Conservation (phyloP, 495 filamentous ascomycete genomes). For the Neurospora discreta region DNA sequence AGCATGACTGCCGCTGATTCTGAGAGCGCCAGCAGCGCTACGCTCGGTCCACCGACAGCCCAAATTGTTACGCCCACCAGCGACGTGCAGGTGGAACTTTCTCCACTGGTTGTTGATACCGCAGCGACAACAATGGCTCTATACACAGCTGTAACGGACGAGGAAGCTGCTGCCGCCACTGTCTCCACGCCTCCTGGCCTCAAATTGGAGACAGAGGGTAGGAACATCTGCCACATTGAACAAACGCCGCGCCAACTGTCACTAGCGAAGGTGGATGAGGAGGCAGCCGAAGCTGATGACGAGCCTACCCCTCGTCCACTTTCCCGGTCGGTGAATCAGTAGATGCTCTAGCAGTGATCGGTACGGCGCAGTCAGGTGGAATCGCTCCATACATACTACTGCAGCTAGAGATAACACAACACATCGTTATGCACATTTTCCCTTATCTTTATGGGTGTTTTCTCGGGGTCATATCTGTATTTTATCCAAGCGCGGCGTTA, state of each 20-base stretch:
- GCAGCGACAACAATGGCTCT: not conserved
- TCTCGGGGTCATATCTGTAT: not conserved
- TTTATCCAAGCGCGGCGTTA: slow-evolving; percentile 16
- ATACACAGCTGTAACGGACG: slow-evolving; percentile 1
- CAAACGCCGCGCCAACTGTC: slow-evolving; percentile 22
- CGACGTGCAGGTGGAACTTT: slow-evolving; percentile 17
- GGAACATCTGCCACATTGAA: slow-evolving; percentile 7
- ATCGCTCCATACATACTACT: not conserved
- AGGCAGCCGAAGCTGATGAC: slow-evolving; percentile 8
- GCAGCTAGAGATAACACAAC: not conserved
- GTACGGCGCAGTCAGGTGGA: not conserved
- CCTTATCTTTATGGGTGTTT: not conserved
- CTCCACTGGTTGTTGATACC: not conserved
- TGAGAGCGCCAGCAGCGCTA: slow-evolving; percentile 19
- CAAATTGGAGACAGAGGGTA: not conserved
- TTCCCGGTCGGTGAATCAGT: slow-evolving; percentile 5
- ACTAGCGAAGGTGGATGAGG: not conserved
- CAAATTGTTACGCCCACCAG: slow-evolving; percentile 30
- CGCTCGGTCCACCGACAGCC: slow-evolving; percentile 23
- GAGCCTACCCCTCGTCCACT: slow-evolving; percentile 23
- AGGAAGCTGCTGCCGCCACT: slow-evolving; percentile 13
- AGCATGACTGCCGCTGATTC: slow-evolving; percentile 50
- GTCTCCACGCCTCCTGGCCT: slow-evolving; percentile 16
- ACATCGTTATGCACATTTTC: not conserved
- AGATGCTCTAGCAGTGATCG: not conserved